A percentile compares a stretch with the other conserved stretches of the same genome.
phyloP scores from a whole-genome alignment of 225 moss, liverwort and hornwort species.

The Pleurozium schreberi region DNA sequence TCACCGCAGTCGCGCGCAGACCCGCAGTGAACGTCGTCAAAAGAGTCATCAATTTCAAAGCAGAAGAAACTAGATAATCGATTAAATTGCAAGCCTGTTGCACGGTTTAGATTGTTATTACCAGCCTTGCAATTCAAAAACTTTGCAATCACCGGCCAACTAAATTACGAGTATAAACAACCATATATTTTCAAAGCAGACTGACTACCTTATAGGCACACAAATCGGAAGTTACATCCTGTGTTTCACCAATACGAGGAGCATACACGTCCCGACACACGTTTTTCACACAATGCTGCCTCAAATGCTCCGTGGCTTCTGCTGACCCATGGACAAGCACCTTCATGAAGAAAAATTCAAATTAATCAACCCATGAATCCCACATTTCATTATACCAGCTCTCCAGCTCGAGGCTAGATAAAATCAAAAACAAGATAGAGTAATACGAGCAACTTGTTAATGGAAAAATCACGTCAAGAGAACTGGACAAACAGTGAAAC shows the following conservation, averaged over 20 bases:
- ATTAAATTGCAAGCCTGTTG: not conserved
- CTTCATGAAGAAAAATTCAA: slow-evolving; percentile 19
- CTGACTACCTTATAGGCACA: slow-evolving; percentile 78
- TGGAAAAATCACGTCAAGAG: not conserved
- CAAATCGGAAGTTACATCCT: slow-evolving; percentile 94
- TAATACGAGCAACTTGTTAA: not conserved
- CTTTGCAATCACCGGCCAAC: not conserved
- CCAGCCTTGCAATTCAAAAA: not conserved
- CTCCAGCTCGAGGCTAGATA: not conserved
- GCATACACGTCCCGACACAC: slow-evolving; percentile 91
- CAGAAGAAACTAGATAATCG: not conserved
- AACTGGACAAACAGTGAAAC: not conserved
- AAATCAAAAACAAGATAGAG: not conserved
- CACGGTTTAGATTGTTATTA: not conserved
- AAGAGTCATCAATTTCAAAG: not conserved
- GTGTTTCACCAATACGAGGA: slow-evolving; percentile 81
- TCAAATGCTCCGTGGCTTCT: slow-evolving; percentile 93
- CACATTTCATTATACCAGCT: not conserved
- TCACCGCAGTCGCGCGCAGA: not conserved
- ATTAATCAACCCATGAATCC: not conserved
- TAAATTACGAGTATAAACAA: not conserved
- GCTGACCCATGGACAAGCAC: slow-evolving; percentile 97
- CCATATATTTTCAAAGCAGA: not conserved
- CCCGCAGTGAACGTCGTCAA: not conserved
- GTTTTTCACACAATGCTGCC: slow-evolving; percentile 91